Base-by-base conservation (phyloP, 192 early-diverging fungal genomes). In the Coemansia sp. region DNA sequence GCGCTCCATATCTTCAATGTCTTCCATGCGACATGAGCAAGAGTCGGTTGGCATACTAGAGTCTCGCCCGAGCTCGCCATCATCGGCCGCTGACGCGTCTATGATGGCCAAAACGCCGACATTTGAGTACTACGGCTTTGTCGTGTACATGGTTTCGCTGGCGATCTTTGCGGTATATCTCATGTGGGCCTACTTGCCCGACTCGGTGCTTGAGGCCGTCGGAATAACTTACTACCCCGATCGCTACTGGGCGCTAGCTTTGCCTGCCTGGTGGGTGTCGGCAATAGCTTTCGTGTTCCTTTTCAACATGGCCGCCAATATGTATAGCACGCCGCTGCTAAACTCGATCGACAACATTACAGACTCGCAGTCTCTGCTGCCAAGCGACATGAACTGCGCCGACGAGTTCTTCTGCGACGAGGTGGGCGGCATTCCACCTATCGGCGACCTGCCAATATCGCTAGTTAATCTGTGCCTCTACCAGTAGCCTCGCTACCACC, bases 61-160 rank as follows among this genome's bases (percentile, higher is more conserved):
- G 49, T 53, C 71, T 19, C 62, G 47, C 14, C 67, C 67, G 3
- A 73, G 67, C 45, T 62, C 63, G 27, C 70, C 62, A 38, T 61
- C 70, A 8, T 76, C 79, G 6, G 67, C 45, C 9, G 67, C 71
- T 29, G 74, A 58, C 31, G 32, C 40, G 2, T 31, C 60, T 5
- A 29, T 47, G 31, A 46, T 84, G 39, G 86, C 86, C 39, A 90
- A 89, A 46, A 92, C 88, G 11, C 91, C 91, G 14, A 86, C 89
- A 0, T 90, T 89, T 69, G 94, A 95, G 62, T 94, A 94, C 79
- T 94, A 94, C 72, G 94, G 94, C 19, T 96, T 96, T 77, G 92
- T 91, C 0, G 73, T 94, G 36, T 96, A 96, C 59, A 82, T 96
- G 17, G 85, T 87, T 4, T 92, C 94, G 3, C 87, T 91, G 65